Evolutionary conservation across 75 land plant genomes (phyloP).

Genomic region (Picea glauca): DNA sequence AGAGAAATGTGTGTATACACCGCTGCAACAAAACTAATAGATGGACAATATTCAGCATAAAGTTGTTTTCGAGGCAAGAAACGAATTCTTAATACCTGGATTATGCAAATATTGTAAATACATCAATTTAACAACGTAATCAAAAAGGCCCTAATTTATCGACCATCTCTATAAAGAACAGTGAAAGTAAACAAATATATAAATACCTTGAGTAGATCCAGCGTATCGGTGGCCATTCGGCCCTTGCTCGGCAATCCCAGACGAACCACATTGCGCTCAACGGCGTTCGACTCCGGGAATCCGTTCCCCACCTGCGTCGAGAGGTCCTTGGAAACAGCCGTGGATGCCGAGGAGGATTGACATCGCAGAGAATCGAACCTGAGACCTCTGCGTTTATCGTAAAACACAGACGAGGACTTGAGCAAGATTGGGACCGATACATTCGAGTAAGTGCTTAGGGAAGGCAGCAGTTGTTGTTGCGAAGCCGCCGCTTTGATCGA

Average conservation of each 20-base stretch:
- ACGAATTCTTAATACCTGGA: too few relatives aligned
- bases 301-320: neutral
- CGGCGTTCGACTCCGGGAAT: neutral
- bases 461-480: neutral
- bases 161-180: too few relatives aligned
- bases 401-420: neutral
- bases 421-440: neutral
- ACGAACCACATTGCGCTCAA: conserved; percentile 56
- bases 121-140: too few relatives aligned
- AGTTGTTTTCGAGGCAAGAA: too few relatives aligned
- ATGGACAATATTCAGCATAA: too few relatives aligned
- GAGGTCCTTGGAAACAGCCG: conserved; percentile 1
- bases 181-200: too few relatives aligned
- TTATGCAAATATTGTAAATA: too few relatives aligned
- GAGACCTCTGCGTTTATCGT: neutral
- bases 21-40: too few relatives aligned
- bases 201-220: conserved; percentile 78
- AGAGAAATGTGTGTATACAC: too few relatives aligned
- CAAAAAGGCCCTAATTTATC: too few relatives aligned
- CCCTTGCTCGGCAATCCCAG: conserved; percentile 98
- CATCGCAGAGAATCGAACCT: conserved; percentile 2
- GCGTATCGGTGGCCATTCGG: conserved; percentile 88
- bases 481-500: neutral
- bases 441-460: neutral
- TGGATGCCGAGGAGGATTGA: neutral